These are phyloP conservation scores for Fragaria vesca DNA, from an alignment of 306 rosid genomes.

Conservation along the genomic window DNA sequence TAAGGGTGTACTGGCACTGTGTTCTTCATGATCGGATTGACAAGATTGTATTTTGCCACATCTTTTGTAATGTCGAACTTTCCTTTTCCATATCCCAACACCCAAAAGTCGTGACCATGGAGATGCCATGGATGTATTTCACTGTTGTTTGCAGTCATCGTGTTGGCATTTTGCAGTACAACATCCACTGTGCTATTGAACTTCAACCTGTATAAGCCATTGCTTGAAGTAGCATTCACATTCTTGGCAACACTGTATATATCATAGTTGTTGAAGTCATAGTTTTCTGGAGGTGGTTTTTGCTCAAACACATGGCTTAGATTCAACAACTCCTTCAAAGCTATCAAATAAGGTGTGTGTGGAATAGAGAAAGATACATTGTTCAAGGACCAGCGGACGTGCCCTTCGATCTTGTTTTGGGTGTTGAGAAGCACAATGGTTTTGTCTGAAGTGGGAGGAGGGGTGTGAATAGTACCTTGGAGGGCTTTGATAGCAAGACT, in stretches of 20 bases:
- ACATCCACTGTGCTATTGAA: slow-evolving; percentile 51
- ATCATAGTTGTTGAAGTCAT: slow-evolving; percentile 52
- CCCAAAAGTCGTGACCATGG: slow-evolving; percentile 93
- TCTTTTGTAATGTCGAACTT: slow-evolving; percentile 53
- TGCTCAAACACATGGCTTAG: slow-evolving; percentile 38
- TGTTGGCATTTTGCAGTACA: slow-evolving; percentile 66
- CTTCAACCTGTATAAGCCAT: slow-evolving; percentile 51
- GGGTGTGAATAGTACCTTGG: slow-evolving; percentile 5
- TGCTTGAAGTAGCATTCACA: slow-evolving; percentile 55
- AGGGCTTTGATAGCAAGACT: slow-evolving; percentile 23
- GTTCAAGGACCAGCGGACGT: slow-evolving; percentile 60
- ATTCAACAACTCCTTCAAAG: slow-evolving; percentile 49
- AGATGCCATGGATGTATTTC: slow-evolving; percentile 94
- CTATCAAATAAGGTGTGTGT: slow-evolving; percentile 73
- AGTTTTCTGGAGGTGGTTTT: slow-evolving; percentile 57
- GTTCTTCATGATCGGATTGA: slow-evolving; percentile 80
- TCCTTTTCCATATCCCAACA: slow-evolving; percentile 69
- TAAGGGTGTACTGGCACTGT: slow-evolving; percentile 69
- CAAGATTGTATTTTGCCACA: slow-evolving; percentile 56
- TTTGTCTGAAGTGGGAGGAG: slow-evolving; percentile 11
- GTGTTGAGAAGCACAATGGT: slow-evolving; percentile 32
- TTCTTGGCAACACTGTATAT: slow-evolving; percentile 34
- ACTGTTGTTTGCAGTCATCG: slow-evolving; percentile 27
- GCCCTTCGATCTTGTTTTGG: slow-evolving; percentile 21
- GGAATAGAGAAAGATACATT: slow-evolving; percentile 71